A percentile compares a stretch with the other conserved stretches of the same genome.
Conservation (phyloP, 1,284 basidiomycete genomes). For the Caloboletus firmus region DNA sequence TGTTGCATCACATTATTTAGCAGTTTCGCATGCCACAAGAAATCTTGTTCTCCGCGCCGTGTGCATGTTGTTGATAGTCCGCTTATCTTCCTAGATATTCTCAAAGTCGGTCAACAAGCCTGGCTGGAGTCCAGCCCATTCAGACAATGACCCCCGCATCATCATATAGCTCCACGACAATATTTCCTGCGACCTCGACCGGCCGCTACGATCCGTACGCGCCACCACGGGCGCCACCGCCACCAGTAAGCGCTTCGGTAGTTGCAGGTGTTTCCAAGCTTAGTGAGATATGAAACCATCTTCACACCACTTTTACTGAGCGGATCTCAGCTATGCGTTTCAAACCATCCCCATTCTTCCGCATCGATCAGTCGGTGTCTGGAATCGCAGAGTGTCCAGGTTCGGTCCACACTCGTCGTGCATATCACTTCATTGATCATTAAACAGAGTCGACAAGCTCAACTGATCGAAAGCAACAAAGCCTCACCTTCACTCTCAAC, state of each 20-base stretch:
- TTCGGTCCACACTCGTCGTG: slow-evolving; percentile 31
- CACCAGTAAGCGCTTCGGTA: slow-evolving; percentile 38
- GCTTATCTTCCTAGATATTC: slow-evolving; percentile 25
- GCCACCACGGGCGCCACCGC: slow-evolving; percentile 50
- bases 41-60: background rate
- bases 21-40: slow-evolving; percentile 6
- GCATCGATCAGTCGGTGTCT: slow-evolving; percentile 64
- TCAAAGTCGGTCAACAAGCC: slow-evolving; percentile 27
- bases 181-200: slow-evolving; percentile 26
- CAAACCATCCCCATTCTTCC: slow-evolving; percentile 78
- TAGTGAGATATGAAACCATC: slow-evolving; percentile 18
- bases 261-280: slow-evolving; percentile 32
- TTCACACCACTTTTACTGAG: slow-evolving; percentile 9
- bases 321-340: slow-evolving; percentile 62
- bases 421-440: slow-evolving; percentile 19
- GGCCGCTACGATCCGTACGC: slow-evolving; percentile 65
- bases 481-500: slow-evolving; percentile 60
- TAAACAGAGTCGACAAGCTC: slow-evolving; percentile 72
- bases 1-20: slow-evolving; percentile 13
- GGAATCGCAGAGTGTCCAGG: slow-evolving; percentile 71
- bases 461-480: slow-evolving; percentile 69
- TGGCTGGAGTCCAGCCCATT: slow-evolving; percentile 26
- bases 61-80: slow-evolving; percentile 18
- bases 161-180: slow-evolving; percentile 24
- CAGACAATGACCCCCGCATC: slow-evolving; percentile 18